Percentiles rank a stretch among this genome's conserved stretches.
Conservation (phyloP, 225 moss, liverwort and hornwort species). For the Climacium dendroides region DNA sequence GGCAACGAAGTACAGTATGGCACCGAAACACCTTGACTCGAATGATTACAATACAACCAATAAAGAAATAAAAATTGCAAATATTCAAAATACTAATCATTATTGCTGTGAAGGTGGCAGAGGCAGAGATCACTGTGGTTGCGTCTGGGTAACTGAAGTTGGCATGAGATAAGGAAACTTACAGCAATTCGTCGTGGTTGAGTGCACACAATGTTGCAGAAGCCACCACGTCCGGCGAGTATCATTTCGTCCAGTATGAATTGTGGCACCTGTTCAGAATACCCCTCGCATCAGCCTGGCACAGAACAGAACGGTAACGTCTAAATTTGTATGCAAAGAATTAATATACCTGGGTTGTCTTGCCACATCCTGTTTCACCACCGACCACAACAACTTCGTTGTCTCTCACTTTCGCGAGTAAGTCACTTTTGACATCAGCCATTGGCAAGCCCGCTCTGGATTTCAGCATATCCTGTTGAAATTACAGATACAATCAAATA, state of each 20-base stretch:
- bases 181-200: slow-evolving; percentile 99
- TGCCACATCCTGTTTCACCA: slow-evolving; percentile 98
- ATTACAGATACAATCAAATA: neutral
- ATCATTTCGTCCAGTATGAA: slow-evolving; percentile 97
- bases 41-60: neutral
- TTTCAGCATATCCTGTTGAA: slow-evolving; percentile 57
- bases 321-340: neutral
- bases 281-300: slow-evolving; percentile 1
- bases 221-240: slow-evolving; percentile 58
- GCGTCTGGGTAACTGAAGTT: neutral
- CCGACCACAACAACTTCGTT: slow-evolving; percentile 88
- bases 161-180: slow-evolving; percentile 2
- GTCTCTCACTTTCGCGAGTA: slow-evolving; percentile 57
- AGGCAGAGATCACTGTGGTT: neutral
- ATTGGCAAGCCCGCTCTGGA: slow-evolving; percentile 71
- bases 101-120: neutral
- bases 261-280: slow-evolving; percentile 69
- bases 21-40: neutral
- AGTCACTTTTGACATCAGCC: slow-evolving; percentile 56
- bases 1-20: neutral
- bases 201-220: slow-evolving; percentile 97
- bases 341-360: slow-evolving; percentile 80
- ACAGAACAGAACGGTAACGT: neutral
- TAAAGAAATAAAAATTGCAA: neutral
- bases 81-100: neutral